Percentiles rank a stretch among this genome's conserved stretches.
Evolutionary conservation across 345 rosid species (phyloP).

Genomic region (Sisymbrium altissimum): DNA sequence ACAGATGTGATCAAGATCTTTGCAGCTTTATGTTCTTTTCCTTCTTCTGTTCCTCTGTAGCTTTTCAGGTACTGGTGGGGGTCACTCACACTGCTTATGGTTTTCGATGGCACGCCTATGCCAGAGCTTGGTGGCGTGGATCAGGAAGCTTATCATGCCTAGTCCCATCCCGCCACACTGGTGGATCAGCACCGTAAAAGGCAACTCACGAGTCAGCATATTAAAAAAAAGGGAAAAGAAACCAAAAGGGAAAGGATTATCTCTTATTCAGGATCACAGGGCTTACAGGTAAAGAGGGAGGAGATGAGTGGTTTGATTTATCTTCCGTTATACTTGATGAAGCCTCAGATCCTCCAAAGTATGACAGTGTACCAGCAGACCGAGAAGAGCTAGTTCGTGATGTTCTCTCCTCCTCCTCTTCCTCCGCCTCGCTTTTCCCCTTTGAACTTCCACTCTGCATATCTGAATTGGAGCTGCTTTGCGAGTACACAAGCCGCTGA

Average conservation of each 20-base stretch:
- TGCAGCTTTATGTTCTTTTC: slow-evolving; percentile 15
- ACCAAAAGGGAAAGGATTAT: background rate
- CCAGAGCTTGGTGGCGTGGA: slow-evolving; percentile 53
- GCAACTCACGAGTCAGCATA: slow-evolving; percentile 2
- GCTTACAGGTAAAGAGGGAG: slow-evolving; percentile 58
- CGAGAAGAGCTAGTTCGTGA: slow-evolving; percentile 42
- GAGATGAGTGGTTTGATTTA: slow-evolving; percentile 40
- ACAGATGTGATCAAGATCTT: slow-evolving; percentile 18
- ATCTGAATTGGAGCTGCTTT: slow-evolving; percentile 41
- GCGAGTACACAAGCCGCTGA: slow-evolving; percentile 16
- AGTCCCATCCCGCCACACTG: slow-evolving; percentile 49
- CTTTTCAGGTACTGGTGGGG: slow-evolving; percentile 7
- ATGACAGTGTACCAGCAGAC: slow-evolving; percentile 33
- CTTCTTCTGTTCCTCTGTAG: slow-evolving; percentile 8
- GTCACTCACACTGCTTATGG: slow-evolving; percentile 42
- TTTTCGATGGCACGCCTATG: slow-evolving; percentile 51
- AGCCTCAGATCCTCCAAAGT: slow-evolving; percentile 36
- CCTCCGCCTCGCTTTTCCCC: slow-evolving; percentile 18
- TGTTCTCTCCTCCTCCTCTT: slow-evolving; percentile 40
- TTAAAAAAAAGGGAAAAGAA: background rate
- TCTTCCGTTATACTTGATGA: slow-evolving; percentile 28
- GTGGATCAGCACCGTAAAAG: slow-evolving; percentile 12
- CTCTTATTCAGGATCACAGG: slow-evolving; percentile 9
- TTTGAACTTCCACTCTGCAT: slow-evolving; percentile 24
- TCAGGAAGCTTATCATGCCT: slow-evolving; percentile 42